Evolutionary conservation across 2,329 filamentous ascomycete species (phyloP), one percentile per base, ranked within the genome.

Genomic region (Fusarium musae): DNA sequence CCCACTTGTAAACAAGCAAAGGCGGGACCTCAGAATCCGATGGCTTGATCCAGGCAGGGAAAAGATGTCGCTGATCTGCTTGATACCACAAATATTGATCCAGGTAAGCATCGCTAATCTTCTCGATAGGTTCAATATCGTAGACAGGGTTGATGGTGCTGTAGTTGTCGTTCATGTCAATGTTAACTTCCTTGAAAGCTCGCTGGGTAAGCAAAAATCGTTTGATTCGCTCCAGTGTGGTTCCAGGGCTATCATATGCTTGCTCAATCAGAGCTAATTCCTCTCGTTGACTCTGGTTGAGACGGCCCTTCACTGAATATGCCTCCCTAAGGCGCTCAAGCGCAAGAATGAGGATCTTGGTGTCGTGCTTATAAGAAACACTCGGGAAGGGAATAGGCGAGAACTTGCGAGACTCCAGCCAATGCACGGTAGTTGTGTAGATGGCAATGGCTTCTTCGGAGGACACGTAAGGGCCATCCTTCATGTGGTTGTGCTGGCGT

Each of bases 131-230:
- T 83, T 99, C 97, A 68, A 99, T 96, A 76, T 99, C 96, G 80
- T 99, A 99, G 2, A 99, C 96, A 0, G 96, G 97, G 80, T 99
- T 99, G 86, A 99, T 99, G 23, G 94, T 96, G 86, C 92, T 98
- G 85, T 99, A 99, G 80, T 99, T 99, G 85, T 99, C 96, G 82
- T 99, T 99, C 96, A 99, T 99, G 80, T 99, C 96, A 75, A 99
- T 99, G 62, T 96, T 96, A 49, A 99, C 96, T 84, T 99, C 96
- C 84, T 99, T 99, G 89, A 99, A 99, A 3, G 97, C 96, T 82
- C 96, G 91, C 81, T 99, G 96, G 0, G 97, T 99, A 49, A 99
- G 90, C 71, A 99, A 86, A 87, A 98, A 98, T 54, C 96, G 93
- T 87, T 99, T 99, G 85, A 99, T 99, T 66, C 96, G 90, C 72